Base-by-base conservation (phyloP, 2,329 filamentous ascomycete species). In the Aureobasidium lini region DNA sequence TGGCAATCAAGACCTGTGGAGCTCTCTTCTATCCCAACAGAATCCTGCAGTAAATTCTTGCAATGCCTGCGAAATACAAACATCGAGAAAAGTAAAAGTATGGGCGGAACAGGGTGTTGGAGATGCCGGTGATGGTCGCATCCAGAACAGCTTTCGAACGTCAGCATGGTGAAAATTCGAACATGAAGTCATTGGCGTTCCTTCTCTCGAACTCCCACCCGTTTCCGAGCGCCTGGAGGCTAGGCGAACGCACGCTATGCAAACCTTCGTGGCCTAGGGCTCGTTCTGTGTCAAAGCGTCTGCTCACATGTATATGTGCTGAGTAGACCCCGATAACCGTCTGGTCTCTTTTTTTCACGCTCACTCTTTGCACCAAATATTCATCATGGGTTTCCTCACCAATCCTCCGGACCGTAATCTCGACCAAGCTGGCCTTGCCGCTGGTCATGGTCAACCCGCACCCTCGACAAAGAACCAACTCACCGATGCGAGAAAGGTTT, bases 401-500 rank as follows among this genome's bases (percentile, higher is more conserved):
- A 47, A 57, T 13, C 53, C 54, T 32, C 54, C 54, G 42, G 54
- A 57, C 10, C 42, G 54, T 13, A 57, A 57, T 37, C 42, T 57
- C 32, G 54, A 57, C 54, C 54, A 57, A 48, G 54, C 54, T 23
- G 54, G 54, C 40, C 32, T 57, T 16, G 54, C 54, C 4, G 42
- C 54, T 43, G 54, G 54, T 18, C 28, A 57, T 9, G 54, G 54
- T 28, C 42, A 57, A 28, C 18, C 43, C 36, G 32, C 54, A 32
- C 37, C 37, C 13, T 34, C 42, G 23, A 39, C 32, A 8, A 47
- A 57, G 43, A 43, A 48, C 43, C 42, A 57, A 5, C 32, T 57
- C 28, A 23, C n/a, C 34, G 42, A 47, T 13, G n/a, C 32, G 23
- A 46, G 42, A 57, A 47, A 48, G 18, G 15, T 44, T 8, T 49